Percentiles rank a stretch among this genome's conserved stretches.
phyloP scores from a whole-genome alignment of 352 stramenopile species.

The Discostella stelligera region DNA sequence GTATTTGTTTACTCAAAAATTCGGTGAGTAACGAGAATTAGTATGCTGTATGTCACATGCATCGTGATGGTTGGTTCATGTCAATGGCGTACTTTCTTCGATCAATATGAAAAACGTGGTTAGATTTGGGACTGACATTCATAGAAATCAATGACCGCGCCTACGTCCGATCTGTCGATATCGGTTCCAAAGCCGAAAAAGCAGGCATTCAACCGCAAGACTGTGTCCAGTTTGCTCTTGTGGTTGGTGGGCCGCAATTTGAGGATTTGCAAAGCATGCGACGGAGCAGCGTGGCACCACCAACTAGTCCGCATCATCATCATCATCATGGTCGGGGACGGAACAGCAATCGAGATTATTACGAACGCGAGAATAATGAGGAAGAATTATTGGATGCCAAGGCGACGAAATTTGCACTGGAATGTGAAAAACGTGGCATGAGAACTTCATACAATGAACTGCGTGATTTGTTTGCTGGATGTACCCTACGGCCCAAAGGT shows the following conservation, averaged over 20 bases:
- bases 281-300: background rate
- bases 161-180: constrained; percentile 66
- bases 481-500: constrained; percentile 35
- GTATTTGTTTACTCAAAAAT: constrained; percentile 50
- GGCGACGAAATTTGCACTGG: constrained; percentile 54
- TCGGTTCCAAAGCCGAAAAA: constrained; percentile 36
- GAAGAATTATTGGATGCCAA: constrained; percentile 16
- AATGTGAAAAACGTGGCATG: constrained; percentile 66
- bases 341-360: constrained; percentile 14
- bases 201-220: constrained; percentile 67
- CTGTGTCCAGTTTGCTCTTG: constrained; percentile 74
- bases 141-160: constrained; percentile 76
- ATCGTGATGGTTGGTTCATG: too few species aligned
- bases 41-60: too few species aligned
- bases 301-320: background rate
- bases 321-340: background rate
- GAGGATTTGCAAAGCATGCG: constrained; percentile 11
- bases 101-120: background rate
- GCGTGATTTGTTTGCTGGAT: constrained; percentile 50
- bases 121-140: constrained; percentile 70
- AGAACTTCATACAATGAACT: constrained; percentile 74
- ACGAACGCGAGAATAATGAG: constrained; percentile 28
- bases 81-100: too few species aligned
- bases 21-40: constrained; percentile 28
- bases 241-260: constrained; percentile 54